Base-by-base conservation (phyloP, 176 grass and related monocot genomes). In the Cenchrus fungigraminus region DNA sequence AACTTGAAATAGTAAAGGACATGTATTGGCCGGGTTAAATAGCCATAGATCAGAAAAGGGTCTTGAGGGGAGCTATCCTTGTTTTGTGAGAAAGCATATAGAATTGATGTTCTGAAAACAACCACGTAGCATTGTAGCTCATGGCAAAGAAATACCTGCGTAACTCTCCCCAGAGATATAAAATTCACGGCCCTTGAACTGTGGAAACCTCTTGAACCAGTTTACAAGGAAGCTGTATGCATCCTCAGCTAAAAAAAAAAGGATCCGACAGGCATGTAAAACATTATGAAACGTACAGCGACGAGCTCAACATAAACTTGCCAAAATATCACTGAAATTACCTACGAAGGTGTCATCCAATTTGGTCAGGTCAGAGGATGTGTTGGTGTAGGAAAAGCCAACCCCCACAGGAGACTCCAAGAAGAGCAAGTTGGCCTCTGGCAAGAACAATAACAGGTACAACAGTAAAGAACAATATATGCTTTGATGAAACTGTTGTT, bases 101-200 rank as follows among this genome's bases (percentile, higher is more conserved):
- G 0, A 13, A 50, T 4, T 65, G 44, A 52, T 25, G 4, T 14
- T 29, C 17, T 25, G 6, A n/a, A 12, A 55, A 58, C 17, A 73
- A 60, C 0, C 37, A 43, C 52, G 7, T n/a, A 59, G 19, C 57
- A 59, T n/a, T 6, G n/a, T 42, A 20, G 50, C 42, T 8, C 43
- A 80, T 76, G 31, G 31, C 51, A 29, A 61, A 58, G n/a, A 44
- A 51, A 34, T 89, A 97, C 95, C 95, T 79, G 92, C 92, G 42
- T 95, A 98, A 68, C 95, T 97, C 81, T 97, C 95, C 59, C 95
- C 95, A 1, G 89, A 88, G 28, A 98, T 91, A 32, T 98, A 98
- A 42, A 98, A 93, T 9, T 88, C 89, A 51, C 50, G 75, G 19
- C 77, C 14, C 70, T 82, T 87, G 54, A 93, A 98, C 50, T 93